Evolutionary conservation across 192 early-diverging fungal species (phyloP).

Genomic region (Entomortierella parvispora): DNA sequence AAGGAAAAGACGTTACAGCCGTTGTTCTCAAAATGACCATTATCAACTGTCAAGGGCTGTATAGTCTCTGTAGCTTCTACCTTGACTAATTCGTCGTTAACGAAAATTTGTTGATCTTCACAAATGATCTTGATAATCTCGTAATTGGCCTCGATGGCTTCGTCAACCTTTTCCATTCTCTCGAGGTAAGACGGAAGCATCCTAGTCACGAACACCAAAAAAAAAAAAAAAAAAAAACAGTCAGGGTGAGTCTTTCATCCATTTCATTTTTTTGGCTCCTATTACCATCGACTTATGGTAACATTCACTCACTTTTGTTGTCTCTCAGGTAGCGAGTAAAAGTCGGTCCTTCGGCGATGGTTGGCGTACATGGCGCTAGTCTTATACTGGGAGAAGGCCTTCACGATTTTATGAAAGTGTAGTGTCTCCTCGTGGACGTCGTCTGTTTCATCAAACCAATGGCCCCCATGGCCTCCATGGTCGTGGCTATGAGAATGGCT

Average conservation of each 20-base stretch:
- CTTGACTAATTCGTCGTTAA: constrained; percentile 48
- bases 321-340: constrained; percentile 66
- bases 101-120: constrained; percentile 54
- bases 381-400: constrained; percentile 72
- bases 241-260: no score
- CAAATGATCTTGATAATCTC: constrained; percentile 65
- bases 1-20: neutral
- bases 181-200: constrained; percentile 67
- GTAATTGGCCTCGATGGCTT: constrained; percentile 68
- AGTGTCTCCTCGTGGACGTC: constrained; percentile 43
- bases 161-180: constrained; percentile 70
- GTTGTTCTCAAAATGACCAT: neutral
- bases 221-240: no score
- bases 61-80: neutral
- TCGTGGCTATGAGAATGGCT: constrained; percentile 6
- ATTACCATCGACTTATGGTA: no score
- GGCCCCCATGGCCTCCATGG: neutral
- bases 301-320: constrained; percentile 63
- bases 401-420: constrained; percentile 65
- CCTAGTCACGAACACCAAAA: constrained; percentile 1
- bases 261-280: no score
- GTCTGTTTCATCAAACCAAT: constrained; percentile 12
- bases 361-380: constrained; percentile 65
- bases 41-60: no score
- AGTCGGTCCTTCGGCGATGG: constrained; percentile 71